Percentiles rank a stretch among this genome's conserved stretches.
Conservation (phyloP, 2,329 filamentous ascomycete genomes). For the Paramyrothecium sp. region DNA sequence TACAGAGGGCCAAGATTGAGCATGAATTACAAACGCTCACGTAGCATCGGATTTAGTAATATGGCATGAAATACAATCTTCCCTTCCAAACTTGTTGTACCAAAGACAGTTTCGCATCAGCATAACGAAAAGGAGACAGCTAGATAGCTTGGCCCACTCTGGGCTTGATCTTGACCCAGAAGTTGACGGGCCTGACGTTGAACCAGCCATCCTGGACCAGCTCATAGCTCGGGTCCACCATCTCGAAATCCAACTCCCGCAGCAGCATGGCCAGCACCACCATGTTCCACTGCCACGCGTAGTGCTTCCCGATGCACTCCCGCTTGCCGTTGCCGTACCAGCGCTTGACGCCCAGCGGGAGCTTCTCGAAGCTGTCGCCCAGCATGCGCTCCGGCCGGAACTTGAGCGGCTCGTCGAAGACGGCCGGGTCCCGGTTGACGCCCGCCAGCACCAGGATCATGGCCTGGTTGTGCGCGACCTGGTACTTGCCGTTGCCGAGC, state of each 20-base stretch:
- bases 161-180: slow-evolving; percentile 40
- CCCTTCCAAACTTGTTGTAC: too few relatives aligned
- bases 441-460: slow-evolving; percentile 49
- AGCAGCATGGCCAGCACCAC: slow-evolving; percentile 41
- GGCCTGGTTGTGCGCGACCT: slow-evolving; percentile 45
- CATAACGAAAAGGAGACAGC: too few relatives aligned
- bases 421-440: slow-evolving; percentile 46
- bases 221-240: slow-evolving; percentile 36
- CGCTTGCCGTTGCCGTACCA: slow-evolving; percentile 53
- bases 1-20: too few relatives aligned
- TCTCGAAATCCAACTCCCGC: slow-evolving; percentile 43
- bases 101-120: too few relatives aligned
- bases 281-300: slow-evolving; percentile 45
- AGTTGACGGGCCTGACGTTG: slow-evolving; percentile 46
- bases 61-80: too few relatives aligned
- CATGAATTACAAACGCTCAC: too few relatives aligned
- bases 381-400: slow-evolving; percentile 50
- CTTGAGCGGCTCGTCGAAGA: slow-evolving; percentile 44
- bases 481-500: slow-evolving; percentile 46
- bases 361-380: slow-evolving; percentile 38
- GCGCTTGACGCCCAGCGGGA: slow-evolving; percentile 45
- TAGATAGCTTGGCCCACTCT: slow-evolving; percentile 16
- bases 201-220: slow-evolving; percentile 51
- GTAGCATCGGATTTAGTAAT: too few relatives aligned
- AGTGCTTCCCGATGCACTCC: slow-evolving; percentile 50